phyloP scores from a whole-genome alignment of 305 asterid species.

The Solanum hybrid region DNA sequence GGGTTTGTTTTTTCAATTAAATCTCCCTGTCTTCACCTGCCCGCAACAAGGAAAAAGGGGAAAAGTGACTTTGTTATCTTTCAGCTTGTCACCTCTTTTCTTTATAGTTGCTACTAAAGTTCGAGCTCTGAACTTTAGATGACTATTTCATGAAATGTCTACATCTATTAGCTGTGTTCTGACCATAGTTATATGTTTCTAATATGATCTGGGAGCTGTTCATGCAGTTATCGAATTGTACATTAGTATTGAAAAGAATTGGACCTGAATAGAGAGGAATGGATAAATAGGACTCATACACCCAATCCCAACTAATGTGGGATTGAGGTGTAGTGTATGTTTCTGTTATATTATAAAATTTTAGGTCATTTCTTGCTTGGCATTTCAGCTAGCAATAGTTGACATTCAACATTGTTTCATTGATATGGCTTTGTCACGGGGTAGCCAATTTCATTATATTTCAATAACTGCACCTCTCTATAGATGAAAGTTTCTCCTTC shows the following conservation, averaged over 20 bases:
- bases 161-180: background rate
- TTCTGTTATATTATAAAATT: background rate
- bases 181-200: background rate
- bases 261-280: background rate
- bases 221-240: background rate
- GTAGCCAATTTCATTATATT: background rate
- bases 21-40: background rate
- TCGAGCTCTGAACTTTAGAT: background rate
- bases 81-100: background rate
- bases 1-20: background rate
- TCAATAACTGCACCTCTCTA: background rate
- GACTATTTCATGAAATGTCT: background rate
- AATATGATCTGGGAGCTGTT: background rate
- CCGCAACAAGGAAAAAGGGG: background rate
- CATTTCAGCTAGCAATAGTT: background rate
- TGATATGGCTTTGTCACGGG: background rate
- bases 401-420: background rate
- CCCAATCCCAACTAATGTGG: background rate
- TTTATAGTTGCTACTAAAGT: background rate
- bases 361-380: background rate
- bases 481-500: background rate
- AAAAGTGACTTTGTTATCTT: constrained; percentile 3
- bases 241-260: background rate
- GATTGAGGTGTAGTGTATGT: background rate
- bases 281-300: background rate